Base-by-base conservation (phyloP, 345 rosid genomes). In the Eucalyptus virginea region DNA sequence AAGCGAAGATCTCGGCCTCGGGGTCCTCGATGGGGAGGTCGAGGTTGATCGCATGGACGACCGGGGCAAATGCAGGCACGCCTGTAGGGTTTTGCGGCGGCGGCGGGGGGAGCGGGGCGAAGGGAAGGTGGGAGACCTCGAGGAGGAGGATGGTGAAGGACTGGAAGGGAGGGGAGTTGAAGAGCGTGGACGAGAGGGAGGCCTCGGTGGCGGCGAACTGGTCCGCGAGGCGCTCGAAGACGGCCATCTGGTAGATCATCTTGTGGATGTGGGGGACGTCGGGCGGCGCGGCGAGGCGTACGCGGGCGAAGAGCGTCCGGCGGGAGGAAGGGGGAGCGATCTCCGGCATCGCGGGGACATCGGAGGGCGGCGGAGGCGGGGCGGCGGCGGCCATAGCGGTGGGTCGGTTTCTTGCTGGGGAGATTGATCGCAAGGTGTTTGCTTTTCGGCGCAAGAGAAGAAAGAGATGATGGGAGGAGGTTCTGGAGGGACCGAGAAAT, bases 201-300 rank as follows among this genome's bases (percentile, higher is more conserved):
- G 97, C 87, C 86, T 98, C 99, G 18, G 99, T 97, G 91, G 99
- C 99, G 90, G 94, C 81, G 94, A 88, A 97, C 90, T 92, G 94
- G 88, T 97, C 91, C 21, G 96, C 87, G 11, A 98, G 97, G 12
- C 91, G 92, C 87, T 98, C 98, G 91, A 96, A 98, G 87, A 96
- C 96, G 32, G 99, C 99, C 99, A 98, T 94, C 51, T 94, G 99
- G 93, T 95, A 93, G 91, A 96, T 98, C 30, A 96, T 94, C 81
- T 96, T 97, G 97, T 95, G 96, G 92, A 98, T 94, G 95, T 91
- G 94, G 80, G 98, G 98, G 86, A 95, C 95, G 90, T 98, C 99
- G 26, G 91, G 42, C 3, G 96, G 96, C 3, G 96, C 91, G 14
- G 98, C 99, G 47, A 98, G 97, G 45, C 99, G 98, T 95, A 98